These are phyloP conservation scores for Phytophthora nicotianae DNA, from an alignment of 352 stramenopile genomes.

Conservation along the genomic window DNA sequence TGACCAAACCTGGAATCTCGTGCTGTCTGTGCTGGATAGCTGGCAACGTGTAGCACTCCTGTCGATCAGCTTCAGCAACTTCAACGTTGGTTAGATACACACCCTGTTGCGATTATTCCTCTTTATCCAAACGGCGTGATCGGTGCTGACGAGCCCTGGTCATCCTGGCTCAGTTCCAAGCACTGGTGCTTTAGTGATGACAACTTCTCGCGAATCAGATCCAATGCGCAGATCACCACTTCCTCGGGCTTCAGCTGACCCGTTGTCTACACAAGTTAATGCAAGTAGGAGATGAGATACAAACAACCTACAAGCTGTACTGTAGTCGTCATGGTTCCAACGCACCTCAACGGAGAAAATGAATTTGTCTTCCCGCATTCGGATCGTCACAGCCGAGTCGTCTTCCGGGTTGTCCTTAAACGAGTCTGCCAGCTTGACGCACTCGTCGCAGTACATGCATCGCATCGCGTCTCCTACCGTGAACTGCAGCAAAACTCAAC, in stretches of 20 bases:
- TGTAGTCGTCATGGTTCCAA: not conserved
- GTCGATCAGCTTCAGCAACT: not conserved
- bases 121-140: conserved; percentile 87
- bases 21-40: conserved; percentile 7
- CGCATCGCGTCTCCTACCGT: conserved; percentile 71
- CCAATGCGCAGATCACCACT: conserved; percentile 86
- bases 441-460: conserved; percentile 96
- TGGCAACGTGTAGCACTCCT: conserved; percentile 9
- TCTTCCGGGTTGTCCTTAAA: conserved; percentile 96
- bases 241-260: conserved; percentile 84
- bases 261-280: conserved; percentile 55
- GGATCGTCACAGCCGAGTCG: conserved; percentile 92
- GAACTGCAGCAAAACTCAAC: conserved; percentile 37
- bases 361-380: conserved; percentile 93
- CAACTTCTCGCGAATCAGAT: conserved; percentile 88
- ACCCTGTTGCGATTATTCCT: conserved; percentile 15
- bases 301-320: conserved; percentile 1
- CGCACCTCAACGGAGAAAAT: conserved; percentile 96
- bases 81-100: conserved; percentile 25
- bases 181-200: conserved; percentile 88
- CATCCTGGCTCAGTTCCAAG: conserved; percentile 84
- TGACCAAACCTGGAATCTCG: conserved; percentile 10
- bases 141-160: conserved; percentile 58
- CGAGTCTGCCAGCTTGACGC: conserved; percentile 91
- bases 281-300: conserved; percentile 9